phyloP scores from a whole-genome alignment of 2,329 filamentous ascomycete species.

The Hymenoscyphus occultus region DNA sequence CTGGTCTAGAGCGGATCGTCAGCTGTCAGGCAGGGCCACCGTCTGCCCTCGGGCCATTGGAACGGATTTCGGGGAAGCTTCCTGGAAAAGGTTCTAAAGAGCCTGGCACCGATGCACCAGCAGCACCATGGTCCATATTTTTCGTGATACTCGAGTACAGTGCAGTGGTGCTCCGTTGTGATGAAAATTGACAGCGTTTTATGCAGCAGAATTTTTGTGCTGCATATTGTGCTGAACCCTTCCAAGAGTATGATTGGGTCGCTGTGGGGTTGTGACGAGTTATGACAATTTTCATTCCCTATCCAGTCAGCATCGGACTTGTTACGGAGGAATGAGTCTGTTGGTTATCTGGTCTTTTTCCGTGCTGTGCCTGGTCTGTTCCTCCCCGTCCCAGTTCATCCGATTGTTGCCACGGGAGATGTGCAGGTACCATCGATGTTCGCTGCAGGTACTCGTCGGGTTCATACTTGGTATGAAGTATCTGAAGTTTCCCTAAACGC shows the following conservation, averaged over 20 bases:
- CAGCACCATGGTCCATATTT: neutral
- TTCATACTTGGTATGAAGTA: no score
- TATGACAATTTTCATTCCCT: neutral
- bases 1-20: slow-evolving; percentile 2
- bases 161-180: neutral
- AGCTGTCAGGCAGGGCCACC: neutral
- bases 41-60: slow-evolving; percentile 1
- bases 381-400: neutral
- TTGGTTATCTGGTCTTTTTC: no score
- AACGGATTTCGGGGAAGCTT: neutral
- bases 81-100: neutral
- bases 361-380: no score
- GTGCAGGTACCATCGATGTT: neutral
- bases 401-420: slow-evolving; percentile 2
- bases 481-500: no score
- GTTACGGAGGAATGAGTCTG: neutral
- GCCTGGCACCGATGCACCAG: neutral
- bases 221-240: slow-evolving; percentile 11
- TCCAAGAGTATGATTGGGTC: neutral
- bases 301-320: neutral
- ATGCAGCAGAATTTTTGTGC: slow-evolving; percentile 21
- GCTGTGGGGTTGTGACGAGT: neutral
- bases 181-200: slow-evolving; percentile 9
- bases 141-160: neutral
- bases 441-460: neutral